Evolutionary conservation across 1,139 yeast species (phyloP).

Genomic region (Yamadazyma sp.): DNA sequence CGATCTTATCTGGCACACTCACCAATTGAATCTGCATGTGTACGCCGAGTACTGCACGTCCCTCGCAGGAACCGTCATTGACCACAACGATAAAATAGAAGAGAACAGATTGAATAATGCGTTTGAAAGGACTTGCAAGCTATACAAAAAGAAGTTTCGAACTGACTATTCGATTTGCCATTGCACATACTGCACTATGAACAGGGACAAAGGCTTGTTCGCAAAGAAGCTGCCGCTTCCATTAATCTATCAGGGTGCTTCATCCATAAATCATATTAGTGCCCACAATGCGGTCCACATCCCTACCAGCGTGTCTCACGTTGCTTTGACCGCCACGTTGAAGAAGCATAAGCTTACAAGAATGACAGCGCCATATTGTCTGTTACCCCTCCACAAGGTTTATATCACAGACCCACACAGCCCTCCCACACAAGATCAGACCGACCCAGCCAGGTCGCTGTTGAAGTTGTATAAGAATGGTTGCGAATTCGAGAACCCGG

Average conservation of each 20-base stretch:
- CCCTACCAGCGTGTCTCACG: conserved; percentile 7
- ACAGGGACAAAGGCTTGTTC: conserved; percentile 5
- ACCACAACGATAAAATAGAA: conserved; percentile 21
- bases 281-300: conserved; percentile 11
- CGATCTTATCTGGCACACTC: conserved; percentile 45
- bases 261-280: conserved; percentile 10
- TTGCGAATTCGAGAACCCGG: conserved; percentile 1
- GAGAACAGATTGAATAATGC: conserved; percentile 13
- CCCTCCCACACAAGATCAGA: too few relatives aligned
- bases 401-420: conserved; percentile 9
- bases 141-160: conserved; percentile 12
- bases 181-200: conserved; percentile 11
- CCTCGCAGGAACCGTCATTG: conserved; percentile 12
- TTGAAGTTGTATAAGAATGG: neutral
- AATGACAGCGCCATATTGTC: too few relatives aligned
- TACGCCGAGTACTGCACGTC: conserved; percentile 15
- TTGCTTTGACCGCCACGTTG: neutral
- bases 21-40: conserved; percentile 22
- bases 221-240: conserved; percentile 3
- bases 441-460: too few relatives aligned
- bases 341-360: conserved; percentile 4
- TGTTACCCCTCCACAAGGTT: too few relatives aligned
- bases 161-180: conserved; percentile 16
- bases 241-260: neutral
- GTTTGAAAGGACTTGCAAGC: conserved; percentile 16